phyloP scores from a whole-genome alignment of 306 rosid genomes.

The Argentina anserina region DNA sequence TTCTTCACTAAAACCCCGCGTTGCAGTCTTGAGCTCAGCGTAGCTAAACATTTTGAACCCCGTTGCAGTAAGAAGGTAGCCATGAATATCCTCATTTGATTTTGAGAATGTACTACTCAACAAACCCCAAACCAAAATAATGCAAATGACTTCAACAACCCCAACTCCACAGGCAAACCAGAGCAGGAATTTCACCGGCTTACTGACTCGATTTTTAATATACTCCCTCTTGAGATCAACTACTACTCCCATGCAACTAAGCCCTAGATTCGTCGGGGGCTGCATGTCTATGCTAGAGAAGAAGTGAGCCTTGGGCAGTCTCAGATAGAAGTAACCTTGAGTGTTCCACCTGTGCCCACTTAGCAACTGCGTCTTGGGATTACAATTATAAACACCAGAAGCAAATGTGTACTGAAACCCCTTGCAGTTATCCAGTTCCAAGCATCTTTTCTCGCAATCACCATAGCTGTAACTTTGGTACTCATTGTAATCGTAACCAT shows the following conservation, averaged over 20 bases:
- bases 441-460: constrained; percentile 28
- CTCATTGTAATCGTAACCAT: constrained; percentile 26
- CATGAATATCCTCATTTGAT: constrained; percentile 9
- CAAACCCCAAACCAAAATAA: constrained; percentile 31
- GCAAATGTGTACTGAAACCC: constrained; percentile 18
- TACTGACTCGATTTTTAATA: constrained; percentile 4
- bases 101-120: constrained; percentile 7
- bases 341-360: constrained; percentile 37
- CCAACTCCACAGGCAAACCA: constrained; percentile 47
- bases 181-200: constrained; percentile 32
- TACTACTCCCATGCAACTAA: constrained; percentile 20
- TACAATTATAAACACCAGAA: constrained; percentile 1
- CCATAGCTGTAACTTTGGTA: neutral
- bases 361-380: constrained; percentile 30
- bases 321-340: constrained; percentile 32
- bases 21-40: constrained; percentile 44
- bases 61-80: constrained; percentile 30
- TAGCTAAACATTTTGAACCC: constrained; percentile 52
- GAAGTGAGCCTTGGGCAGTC: constrained; percentile 24
- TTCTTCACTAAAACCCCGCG: constrained; percentile 43
- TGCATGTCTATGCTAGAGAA: neutral
- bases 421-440: constrained; percentile 18
- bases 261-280: neutral
- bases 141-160: constrained; percentile 35
- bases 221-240: constrained; percentile 19